A percentile compares a stretch with the other conserved stretches of the same genome.
Conservation (phyloP, 108 stramenopile genomes). For the Parietichytrium sp. region DNA sequence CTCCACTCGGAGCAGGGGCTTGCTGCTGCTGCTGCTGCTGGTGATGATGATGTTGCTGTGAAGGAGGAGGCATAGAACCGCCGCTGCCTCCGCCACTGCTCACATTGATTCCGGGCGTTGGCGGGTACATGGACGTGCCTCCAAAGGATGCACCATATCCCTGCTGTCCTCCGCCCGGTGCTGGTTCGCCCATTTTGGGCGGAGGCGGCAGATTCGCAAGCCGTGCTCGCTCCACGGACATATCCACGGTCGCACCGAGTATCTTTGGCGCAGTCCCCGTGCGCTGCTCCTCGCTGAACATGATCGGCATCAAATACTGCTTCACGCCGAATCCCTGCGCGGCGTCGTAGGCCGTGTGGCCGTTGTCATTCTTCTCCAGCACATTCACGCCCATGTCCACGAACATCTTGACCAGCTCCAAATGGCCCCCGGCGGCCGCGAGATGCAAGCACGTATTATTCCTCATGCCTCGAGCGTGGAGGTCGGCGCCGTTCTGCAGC, state of each 20-base stretch:
- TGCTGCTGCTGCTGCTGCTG: not conserved
- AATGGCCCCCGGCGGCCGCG: not conserved
- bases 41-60: not conserved
- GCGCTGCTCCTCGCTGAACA: conserved; percentile 35
- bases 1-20: not conserved
- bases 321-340: conserved; percentile 8
- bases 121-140: too few species aligned
- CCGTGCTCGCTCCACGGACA: not conserved
- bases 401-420: conserved; percentile 8
- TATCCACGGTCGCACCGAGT: conserved; percentile 2
- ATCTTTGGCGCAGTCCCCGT: conserved; percentile 23
- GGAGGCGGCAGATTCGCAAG: conserved; percentile 7
- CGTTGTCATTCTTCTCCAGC: conserved; percentile 33
- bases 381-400: not conserved
- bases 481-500: conserved; percentile 2
- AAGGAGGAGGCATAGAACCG: too few species aligned
- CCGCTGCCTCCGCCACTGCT: too few species aligned
- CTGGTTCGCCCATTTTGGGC: conserved; percentile 6
- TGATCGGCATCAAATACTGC: conserved; percentile 33
- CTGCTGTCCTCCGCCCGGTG: too few species aligned
- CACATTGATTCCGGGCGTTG: too few species aligned
- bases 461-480: not conserved
- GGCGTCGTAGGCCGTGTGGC: conserved; percentile 6
- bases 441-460: conserved; percentile 2
- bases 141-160: too few species aligned